phyloP scores from a whole-genome alignment of 2,329 filamentous ascomycete genomes.

The Penicillium sp. region DNA sequence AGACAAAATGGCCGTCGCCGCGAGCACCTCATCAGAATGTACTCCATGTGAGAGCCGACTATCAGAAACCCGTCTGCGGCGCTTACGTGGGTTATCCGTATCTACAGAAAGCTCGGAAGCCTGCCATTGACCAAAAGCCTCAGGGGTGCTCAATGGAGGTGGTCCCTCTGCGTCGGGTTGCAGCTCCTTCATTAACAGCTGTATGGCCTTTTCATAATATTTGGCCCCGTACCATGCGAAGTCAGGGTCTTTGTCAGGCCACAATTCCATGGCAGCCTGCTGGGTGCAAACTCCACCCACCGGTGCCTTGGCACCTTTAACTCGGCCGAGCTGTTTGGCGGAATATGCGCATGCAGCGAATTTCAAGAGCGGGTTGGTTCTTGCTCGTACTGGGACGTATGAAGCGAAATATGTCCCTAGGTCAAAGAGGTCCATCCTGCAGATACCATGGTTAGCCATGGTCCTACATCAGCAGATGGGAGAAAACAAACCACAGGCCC shows the following conservation, averaged over 20 bases:
- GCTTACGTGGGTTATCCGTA: conserved; percentile 45
- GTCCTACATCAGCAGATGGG: neutral
- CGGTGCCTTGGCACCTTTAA: conserved; percentile 52
- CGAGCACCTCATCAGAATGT: conserved; percentile 58
- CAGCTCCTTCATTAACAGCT: conserved; percentile 51
- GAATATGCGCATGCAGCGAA: conserved; percentile 60
- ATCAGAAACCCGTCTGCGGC: conserved; percentile 43
- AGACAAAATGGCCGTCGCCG: conserved; percentile 64
- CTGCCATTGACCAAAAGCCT: conserved; percentile 39
- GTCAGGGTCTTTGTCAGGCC: conserved; percentile 50
- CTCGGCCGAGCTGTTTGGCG: conserved; percentile 59
- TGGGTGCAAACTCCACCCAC: conserved; percentile 46
- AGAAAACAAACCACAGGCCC: conserved; percentile 53
- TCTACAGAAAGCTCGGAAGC: conserved; percentile 33
- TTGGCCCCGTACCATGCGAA: conserved; percentile 62
- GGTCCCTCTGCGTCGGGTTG: conserved; percentile 38
- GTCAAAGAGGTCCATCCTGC: conserved; percentile 48
- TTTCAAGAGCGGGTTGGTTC: conserved; percentile 47
- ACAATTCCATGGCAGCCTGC: conserved; percentile 55
- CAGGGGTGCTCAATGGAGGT: conserved; percentile 33
- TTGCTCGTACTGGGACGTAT: conserved; percentile 59
- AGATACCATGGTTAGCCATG: conserved; percentile 8
- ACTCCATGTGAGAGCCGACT: conserved; percentile 43
- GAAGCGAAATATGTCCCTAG: conserved; percentile 59
- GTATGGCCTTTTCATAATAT: conserved; percentile 63